Percentiles rank a stretch among this genome's conserved stretches.
phyloP scores from a whole-genome alignment of 148 eudicot genomes.

The Limonium bicolor region DNA sequence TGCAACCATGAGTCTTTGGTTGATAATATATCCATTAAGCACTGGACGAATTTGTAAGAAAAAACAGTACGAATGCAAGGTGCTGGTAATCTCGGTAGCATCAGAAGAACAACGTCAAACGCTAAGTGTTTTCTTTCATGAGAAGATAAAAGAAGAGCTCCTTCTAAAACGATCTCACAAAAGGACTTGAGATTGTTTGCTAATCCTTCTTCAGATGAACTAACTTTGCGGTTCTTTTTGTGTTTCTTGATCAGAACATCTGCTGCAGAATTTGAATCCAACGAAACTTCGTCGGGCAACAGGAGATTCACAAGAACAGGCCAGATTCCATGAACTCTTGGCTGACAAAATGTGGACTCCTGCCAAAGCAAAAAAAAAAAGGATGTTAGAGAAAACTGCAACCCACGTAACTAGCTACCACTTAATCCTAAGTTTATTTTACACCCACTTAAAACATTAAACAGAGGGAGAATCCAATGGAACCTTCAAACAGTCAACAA shows the following conservation, averaged over 20 bases:
- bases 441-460: too few relatives aligned
- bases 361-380: conserved; percentile 16
- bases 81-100: conserved; percentile 82
- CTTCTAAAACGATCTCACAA: conserved; percentile 63
- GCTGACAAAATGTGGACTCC: conserved; percentile 92
- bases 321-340: conserved; percentile 92
- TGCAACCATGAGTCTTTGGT: conserved; percentile 76
- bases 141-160: conserved; percentile 61
- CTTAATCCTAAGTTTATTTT: too few relatives aligned
- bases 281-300: conserved; percentile 43
- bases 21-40: conserved; percentile 70
- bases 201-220: conserved; percentile 67
- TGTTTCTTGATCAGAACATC: conserved; percentile 49
- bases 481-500: conserved; percentile 75
- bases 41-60: conserved; percentile 71
- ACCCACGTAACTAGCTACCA: too few relatives aligned
- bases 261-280: conserved; percentile 38
- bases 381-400: too few relatives aligned
- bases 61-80: conserved; percentile 48
- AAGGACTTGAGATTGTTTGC: conserved; percentile 46
- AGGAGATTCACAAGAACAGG: conserved; percentile 45
- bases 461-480: too few relatives aligned
- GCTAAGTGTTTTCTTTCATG: conserved; percentile 91
- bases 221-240: conserved; percentile 60
- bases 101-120: conserved; percentile 61